Evolutionary conservation across 208 protist species (phyloP).

Genomic region (Phytomonas sp.): DNA sequence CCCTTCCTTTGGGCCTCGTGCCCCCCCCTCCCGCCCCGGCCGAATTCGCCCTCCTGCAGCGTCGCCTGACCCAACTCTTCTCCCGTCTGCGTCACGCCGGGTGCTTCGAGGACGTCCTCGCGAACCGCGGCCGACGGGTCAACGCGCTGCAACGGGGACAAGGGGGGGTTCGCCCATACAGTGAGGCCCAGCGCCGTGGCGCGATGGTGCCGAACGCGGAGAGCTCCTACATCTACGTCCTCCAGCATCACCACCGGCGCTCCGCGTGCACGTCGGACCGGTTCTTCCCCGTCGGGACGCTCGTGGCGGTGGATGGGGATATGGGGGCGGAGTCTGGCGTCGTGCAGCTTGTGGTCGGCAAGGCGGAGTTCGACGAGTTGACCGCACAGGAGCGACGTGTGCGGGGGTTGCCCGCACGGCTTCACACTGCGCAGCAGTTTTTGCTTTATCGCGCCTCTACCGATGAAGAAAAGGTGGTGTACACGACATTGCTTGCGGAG

Average conservation of each 20-base stretch:
- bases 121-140: conserved; percentile 8
- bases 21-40: too few species aligned
- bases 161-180: background rate
- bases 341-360: conserved; percentile 19
- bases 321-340: conserved; percentile 68
- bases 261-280: conserved; percentile 21
- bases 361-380: conserved; percentile 27
- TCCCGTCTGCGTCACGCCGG: conserved; percentile 8
- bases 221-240: conserved; percentile 37
- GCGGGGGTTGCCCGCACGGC: conserved; percentile 15
- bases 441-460: conserved; percentile 26
- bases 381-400: conserved; percentile 11
- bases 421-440: conserved; percentile 15
- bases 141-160: conserved; percentile 4
- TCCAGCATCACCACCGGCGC: conserved; percentile 42
- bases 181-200: conserved; percentile 8
- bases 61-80: conserved; percentile 13
- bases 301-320: conserved; percentile 72
- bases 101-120: conserved; percentile 21
- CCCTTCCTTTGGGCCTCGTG: too few species aligned
- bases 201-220: conserved; percentile 11
- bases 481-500: conserved; percentile 12
- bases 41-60: conserved; percentile 7
- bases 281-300: conserved; percentile 20
- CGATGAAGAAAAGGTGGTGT: conserved; percentile 13